These are phyloP conservation scores for Blakeslea trispora DNA, from an alignment of 371 early-diverging fungal species.

Conservation along the genomic window DNA sequence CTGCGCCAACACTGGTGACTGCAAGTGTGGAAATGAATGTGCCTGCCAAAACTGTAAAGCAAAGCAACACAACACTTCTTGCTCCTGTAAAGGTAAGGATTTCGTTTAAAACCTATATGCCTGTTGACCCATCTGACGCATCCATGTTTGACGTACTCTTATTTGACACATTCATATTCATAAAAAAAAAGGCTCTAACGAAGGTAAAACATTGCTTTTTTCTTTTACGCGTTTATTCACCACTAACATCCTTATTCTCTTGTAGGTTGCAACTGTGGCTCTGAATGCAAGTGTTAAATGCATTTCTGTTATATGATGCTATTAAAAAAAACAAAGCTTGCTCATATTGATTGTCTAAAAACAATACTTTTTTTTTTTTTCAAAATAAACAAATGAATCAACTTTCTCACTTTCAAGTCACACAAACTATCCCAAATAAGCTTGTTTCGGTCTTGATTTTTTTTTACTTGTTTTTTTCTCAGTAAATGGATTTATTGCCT, in stretches of 20 bases:
- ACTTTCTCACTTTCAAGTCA: neutral
- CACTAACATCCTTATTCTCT: neutral
- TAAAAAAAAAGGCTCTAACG: neutral
- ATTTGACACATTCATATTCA: no score
- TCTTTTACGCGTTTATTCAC: neutral
- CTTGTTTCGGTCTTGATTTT: neutral
- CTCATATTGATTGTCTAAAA: no score
- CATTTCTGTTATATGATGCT: no score
- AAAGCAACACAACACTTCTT: slow-evolving; percentile 14
- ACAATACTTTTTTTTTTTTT: neutral
- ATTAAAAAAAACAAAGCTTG: no score
- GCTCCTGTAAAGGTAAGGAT: slow-evolving; percentile 21
- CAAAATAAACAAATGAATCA: neutral
- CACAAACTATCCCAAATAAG: neutral
- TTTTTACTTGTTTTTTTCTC: neutral
- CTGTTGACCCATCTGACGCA: neutral
- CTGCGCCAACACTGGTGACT: slow-evolving; percentile 13
- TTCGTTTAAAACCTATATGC: no score
- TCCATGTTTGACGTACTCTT: neutral
- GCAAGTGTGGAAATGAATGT: slow-evolving; percentile 24
- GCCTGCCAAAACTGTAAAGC: slow-evolving; percentile 19
- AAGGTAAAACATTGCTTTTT: neutral
- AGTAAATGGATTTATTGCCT: slow-evolving; percentile 32
- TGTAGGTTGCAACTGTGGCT: slow-evolving; percentile 3
- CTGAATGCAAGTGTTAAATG: slow-evolving; percentile 2